Evolutionary conservation across 2,329 filamentous ascomycete species (phyloP).

Genomic region (Epichloe elymi): DNA sequence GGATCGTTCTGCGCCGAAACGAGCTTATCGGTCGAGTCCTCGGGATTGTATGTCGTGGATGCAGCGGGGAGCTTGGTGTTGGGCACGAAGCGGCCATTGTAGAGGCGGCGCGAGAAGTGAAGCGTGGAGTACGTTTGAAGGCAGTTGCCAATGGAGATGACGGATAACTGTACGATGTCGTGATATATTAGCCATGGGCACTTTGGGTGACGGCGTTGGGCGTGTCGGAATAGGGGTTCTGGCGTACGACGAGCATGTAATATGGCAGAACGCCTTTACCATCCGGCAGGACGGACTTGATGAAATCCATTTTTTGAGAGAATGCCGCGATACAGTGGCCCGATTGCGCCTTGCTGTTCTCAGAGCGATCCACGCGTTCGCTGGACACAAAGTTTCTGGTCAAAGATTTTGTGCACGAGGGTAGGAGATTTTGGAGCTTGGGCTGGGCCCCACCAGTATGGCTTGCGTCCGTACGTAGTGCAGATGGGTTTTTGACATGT

Average conservation of each 20-base stretch:
- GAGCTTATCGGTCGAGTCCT: constrained; percentile 41
- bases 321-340: background rate
- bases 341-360: background rate
- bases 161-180: constrained; percentile 48
- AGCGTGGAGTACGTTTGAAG: constrained; percentile 73
- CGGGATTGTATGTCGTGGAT: constrained; percentile 31
- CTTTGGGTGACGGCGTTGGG: constrained; percentile 2
- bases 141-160: constrained; percentile 73
- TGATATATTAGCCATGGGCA: background rate
- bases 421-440: background rate
- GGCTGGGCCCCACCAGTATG: background rate
- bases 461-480: background rate
- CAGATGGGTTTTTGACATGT: background rate
- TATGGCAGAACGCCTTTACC: constrained; percentile 43
- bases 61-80: constrained; percentile 32
- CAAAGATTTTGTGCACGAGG: background rate
- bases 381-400: background rate
- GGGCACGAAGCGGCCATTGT: constrained; percentile 51
- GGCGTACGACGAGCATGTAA: constrained; percentile 42
- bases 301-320: constrained; percentile 27
- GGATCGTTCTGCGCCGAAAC: constrained; percentile 30
- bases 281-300: constrained; percentile 32
- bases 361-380: background rate
- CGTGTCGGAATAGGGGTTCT: background rate
- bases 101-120: constrained; percentile 75